Conservation (phyloP, 2,329 filamentous ascomycete genomes). For the Colletotrichum sp. region DNA sequence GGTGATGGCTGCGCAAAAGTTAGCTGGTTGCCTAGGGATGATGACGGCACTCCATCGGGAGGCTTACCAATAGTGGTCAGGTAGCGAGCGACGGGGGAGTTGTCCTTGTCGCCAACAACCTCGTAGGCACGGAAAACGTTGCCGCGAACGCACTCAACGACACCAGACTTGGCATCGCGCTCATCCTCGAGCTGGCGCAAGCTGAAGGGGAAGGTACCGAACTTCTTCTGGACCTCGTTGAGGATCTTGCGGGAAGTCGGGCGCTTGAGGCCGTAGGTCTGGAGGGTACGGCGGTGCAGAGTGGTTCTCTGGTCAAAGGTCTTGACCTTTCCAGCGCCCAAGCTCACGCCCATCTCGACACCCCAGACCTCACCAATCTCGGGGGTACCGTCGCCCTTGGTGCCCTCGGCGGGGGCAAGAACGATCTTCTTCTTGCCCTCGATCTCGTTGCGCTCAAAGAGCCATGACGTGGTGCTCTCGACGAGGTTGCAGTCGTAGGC, state of each 20-base stretch:
- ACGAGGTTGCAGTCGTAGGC: conserved; percentile 91
- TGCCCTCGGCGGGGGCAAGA: conserved; percentile 81
- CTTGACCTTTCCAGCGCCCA: conserved; percentile 95
- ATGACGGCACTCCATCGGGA: conserved; percentile 25
- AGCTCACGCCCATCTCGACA: conserved; percentile 91
- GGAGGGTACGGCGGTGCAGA: conserved; percentile 89
- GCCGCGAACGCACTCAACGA: conserved; percentile 93
- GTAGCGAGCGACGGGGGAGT: conserved; percentile 80
- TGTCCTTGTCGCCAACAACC: conserved; percentile 92
- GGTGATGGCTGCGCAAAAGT: conserved; percentile 73
- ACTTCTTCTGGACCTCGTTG: conserved; percentile 96
- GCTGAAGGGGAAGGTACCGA: conserved; percentile 97
- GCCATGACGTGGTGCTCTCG: conserved; percentile 97
- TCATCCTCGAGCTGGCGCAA: conserved; percentile 96
- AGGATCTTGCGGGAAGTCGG: conserved; percentile 91
- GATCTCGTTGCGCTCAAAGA: conserved; percentile 96
- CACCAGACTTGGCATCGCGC: conserved; percentile 91
- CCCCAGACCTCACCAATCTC: conserved; percentile 96
- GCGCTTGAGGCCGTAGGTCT: conserved; percentile 92
- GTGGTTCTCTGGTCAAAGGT: conserved; percentile 85
- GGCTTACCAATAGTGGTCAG: conserved; percentile 89
- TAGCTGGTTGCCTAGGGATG: neutral
- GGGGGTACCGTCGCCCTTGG: conserved; percentile 88
- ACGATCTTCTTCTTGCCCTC: conserved; percentile 99
- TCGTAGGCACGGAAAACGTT: conserved; percentile 96